phyloP scores from a whole-genome alignment of 2,329 filamentous ascomycete genomes.

The Fusarium solani-melongenae region DNA sequence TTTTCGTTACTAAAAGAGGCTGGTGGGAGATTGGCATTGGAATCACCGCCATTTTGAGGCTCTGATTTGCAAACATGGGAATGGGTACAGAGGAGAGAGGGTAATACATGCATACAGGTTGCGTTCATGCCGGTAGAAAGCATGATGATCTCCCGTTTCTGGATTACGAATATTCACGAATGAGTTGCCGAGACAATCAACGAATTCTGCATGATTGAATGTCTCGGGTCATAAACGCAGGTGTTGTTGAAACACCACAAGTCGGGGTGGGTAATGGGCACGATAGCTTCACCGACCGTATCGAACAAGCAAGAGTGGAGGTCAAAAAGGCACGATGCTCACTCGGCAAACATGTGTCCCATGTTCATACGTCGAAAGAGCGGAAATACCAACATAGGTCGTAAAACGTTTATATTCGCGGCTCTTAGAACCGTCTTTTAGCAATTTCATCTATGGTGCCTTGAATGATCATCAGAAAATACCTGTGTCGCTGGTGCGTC shows the following conservation, averaged over 20 bases:
- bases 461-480: conserved; percentile 26
- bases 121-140: background rate
- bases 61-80: background rate
- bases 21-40: background rate
- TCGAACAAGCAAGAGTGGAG: background rate
- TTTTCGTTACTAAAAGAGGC: background rate
- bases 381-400: background rate
- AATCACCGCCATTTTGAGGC: background rate
- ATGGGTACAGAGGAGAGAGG: background rate
- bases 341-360: background rate
- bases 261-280: background rate
- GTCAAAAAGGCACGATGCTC: background rate
- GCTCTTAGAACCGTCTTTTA: conserved; percentile 12
- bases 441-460: conserved; percentile 24
- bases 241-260: background rate
- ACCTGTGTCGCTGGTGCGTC: conserved; percentile 28
- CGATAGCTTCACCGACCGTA: background rate
- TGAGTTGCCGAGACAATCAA: background rate
- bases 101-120: background rate
- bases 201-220: background rate
- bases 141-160: background rate
- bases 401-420: background rate
- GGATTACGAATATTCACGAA: background rate
- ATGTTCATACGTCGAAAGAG: background rate
- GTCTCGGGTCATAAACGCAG: background rate